Evolutionary conservation across 371 early-diverging fungal genomes (phyloP).

Genomic region (Mucor indicus): DNA sequence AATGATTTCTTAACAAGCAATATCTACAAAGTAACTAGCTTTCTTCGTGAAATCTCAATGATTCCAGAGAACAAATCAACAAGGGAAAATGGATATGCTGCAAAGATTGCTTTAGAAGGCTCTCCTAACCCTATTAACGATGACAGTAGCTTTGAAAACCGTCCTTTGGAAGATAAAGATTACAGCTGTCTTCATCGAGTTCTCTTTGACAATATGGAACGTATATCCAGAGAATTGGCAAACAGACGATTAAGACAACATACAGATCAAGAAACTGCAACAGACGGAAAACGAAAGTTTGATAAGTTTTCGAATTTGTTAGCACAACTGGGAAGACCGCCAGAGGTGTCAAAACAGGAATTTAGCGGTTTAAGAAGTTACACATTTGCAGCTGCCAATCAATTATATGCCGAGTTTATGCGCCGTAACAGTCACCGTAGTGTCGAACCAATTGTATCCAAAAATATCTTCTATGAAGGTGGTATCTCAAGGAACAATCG

Average conservation of each 20-base stretch:
- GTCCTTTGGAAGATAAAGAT: conserved; percentile 58
- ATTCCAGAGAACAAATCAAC: too few relatives aligned
- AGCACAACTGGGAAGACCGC: conserved; percentile 82
- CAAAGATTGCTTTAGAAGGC: conserved; percentile 14
- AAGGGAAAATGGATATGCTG: too few relatives aligned
- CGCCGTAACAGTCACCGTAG: conserved; percentile 66
- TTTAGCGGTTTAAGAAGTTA: conserved; percentile 45
- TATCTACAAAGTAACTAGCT: conserved; percentile 64
- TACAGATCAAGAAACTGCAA: conserved; percentile 30
- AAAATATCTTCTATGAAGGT: conserved; percentile 77
- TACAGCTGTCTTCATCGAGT: conserved; percentile 64
- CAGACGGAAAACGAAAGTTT: conserved; percentile 52
- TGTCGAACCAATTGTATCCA: conserved; percentile 61
- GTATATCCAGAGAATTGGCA: conserved; percentile 62
- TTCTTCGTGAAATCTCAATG: conserved; percentile 57
- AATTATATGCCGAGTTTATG: conserved; percentile 79
- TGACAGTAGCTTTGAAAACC: conserved; percentile 7
- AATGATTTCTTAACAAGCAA: conserved; percentile 82
- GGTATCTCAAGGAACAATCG: conserved; percentile 74
- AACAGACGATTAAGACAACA: conserved; percentile 37
- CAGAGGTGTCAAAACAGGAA: conserved; percentile 40
- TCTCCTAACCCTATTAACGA: conserved; percentile 5
- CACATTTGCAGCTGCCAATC: conserved; percentile 52
- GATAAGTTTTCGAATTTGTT: conserved; percentile 78
- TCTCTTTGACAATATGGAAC: conserved; percentile 69